Percentiles rank a stretch among this genome's conserved stretches.
Evolutionary conservation across 495 filamentous ascomycete species (phyloP).

Genomic region (Neurospora intermedia): DNA sequence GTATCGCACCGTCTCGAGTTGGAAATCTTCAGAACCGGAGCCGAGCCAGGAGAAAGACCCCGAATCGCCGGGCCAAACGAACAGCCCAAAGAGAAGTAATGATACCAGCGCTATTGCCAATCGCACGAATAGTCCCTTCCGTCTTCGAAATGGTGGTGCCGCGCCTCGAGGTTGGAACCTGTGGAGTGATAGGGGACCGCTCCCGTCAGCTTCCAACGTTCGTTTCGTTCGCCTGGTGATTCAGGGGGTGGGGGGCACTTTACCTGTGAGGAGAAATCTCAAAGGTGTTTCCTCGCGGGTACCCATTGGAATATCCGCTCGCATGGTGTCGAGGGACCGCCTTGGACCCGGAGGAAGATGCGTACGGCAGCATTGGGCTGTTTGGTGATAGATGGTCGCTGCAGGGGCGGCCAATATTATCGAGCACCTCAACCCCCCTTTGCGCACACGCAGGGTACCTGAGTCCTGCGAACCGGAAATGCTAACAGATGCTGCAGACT

Average conservation of each 20-base stretch:
- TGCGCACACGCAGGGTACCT: background rate
- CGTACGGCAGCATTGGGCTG: constrained; percentile 32
- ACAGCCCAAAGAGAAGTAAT: constrained; percentile 46
- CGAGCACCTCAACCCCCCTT: background rate
- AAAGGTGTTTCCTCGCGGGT: constrained; percentile 61
- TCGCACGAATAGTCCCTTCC: constrained; percentile 62
- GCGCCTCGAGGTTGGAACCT: constrained; percentile 81
- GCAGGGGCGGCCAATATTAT: constrained; percentile 5
- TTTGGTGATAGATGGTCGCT: constrained; percentile 4
- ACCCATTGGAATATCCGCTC: constrained; percentile 67
- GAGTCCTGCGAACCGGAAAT: background rate
- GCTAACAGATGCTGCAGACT: background rate
- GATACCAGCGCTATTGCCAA: constrained; percentile 41
- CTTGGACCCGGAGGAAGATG: constrained; percentile 37
- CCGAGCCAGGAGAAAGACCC: constrained; percentile 63
- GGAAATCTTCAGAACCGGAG: constrained; percentile 55
- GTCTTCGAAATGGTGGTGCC: constrained; percentile 60
- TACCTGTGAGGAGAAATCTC: constrained; percentile 88
- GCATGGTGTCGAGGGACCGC: constrained; percentile 48
- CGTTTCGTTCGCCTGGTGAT: background rate
- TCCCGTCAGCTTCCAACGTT: background rate
- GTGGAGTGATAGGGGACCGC: background rate
- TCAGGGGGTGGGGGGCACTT: constrained; percentile 6
- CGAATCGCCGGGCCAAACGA: constrained; percentile 56
- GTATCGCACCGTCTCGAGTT: constrained; percentile 88